These are phyloP conservation scores for Euphorbia peplus DNA, from an alignment of 345 rosid genomes.

Conservation along the genomic window DNA sequence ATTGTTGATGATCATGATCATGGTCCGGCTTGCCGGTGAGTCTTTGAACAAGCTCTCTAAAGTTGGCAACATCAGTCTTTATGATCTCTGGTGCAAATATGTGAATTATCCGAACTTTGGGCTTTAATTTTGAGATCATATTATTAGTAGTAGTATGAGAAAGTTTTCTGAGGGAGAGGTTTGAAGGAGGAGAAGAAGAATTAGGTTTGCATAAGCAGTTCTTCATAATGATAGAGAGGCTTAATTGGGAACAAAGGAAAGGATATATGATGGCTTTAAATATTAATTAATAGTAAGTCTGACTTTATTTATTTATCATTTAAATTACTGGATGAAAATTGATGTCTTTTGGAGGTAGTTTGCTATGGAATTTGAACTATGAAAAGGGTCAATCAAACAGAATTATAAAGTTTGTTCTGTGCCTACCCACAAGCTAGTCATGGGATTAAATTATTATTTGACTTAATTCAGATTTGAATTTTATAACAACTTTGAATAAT, in stretches of 20 bases:
- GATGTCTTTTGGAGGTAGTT: background rate
- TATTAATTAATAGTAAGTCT: too few species aligned
- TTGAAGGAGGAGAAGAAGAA: slow-evolving; percentile 15
- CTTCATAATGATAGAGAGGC: background rate
- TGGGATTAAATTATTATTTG: too few species aligned
- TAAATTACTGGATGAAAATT: background rate
- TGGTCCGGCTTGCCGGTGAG: slow-evolving; percentile 39
- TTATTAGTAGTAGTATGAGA: too few species aligned
- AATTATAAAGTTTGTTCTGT: too few species aligned
- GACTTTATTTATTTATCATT: too few species aligned
- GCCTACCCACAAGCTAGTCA: too few species aligned
- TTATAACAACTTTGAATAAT: too few species aligned
- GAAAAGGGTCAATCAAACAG: slow-evolving; percentile 4
- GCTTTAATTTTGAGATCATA: slow-evolving; percentile 24
- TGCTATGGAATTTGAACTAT: background rate
- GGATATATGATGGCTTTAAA: too few species aligned
- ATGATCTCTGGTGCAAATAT: slow-evolving; percentile 48
- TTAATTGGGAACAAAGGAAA: background rate
- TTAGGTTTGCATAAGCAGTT: background rate
- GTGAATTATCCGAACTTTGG: slow-evolving; percentile 45
- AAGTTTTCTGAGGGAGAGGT: background rate
- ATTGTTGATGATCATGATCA: background rate
- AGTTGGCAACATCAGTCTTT: slow-evolving; percentile 43
- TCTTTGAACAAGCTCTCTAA: slow-evolving; percentile 43
- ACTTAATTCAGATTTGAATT: too few species aligned